Evolutionary conservation across 2,329 filamentous ascomycete species (phyloP).

Genomic region (Colletotrichum melonis): DNA sequence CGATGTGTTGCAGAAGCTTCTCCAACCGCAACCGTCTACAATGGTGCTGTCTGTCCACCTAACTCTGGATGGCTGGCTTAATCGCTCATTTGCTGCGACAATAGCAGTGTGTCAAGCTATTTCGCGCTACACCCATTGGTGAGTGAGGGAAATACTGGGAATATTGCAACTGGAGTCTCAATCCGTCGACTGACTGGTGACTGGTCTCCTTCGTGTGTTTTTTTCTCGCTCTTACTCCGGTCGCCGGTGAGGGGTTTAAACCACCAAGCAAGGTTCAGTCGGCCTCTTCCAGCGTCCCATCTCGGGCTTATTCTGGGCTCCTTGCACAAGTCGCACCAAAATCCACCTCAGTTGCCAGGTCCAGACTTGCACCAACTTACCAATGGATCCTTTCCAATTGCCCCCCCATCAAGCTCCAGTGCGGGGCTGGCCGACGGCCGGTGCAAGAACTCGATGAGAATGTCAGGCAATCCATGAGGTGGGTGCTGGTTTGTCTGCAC

Average conservation of each 20-base stretch:
- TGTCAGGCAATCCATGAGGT: neutral
- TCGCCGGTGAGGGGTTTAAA: slow-evolving; percentile 31
- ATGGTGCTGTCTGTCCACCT: neutral
- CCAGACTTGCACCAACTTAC: slow-evolving; percentile 23
- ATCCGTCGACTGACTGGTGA: neutral
- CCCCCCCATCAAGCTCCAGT: slow-evolving; percentile 26
- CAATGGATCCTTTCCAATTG: slow-evolving; percentile 4
- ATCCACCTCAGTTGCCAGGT: slow-evolving; percentile 23
- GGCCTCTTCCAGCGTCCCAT: slow-evolving; percentile 13
- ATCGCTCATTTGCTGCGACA: slow-evolving; percentile 25
- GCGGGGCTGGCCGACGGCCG: slow-evolving; percentile 17
- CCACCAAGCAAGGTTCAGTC: slow-evolving; percentile 23
- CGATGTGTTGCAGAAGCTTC: slow-evolving; percentile 24
- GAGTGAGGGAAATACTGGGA: slow-evolving; percentile 32
- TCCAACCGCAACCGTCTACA: neutral
- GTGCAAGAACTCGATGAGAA: slow-evolving; percentile 4
- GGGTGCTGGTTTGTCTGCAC: neutral
- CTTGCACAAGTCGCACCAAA: slow-evolving; percentile 27
- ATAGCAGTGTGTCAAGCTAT: slow-evolving; percentile 8
- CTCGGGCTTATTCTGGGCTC: slow-evolving; percentile 36
- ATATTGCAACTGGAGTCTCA: neutral
- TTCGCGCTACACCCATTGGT: slow-evolving; percentile 17
- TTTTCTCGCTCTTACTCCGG: slow-evolving; percentile 25
- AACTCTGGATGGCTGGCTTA: slow-evolving; percentile 4
- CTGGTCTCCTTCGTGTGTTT: neutral